These are phyloP conservation scores for Anastatica hierochuntica DNA, from an alignment of 345 rosid genomes.

Conservation along the genomic window DNA sequence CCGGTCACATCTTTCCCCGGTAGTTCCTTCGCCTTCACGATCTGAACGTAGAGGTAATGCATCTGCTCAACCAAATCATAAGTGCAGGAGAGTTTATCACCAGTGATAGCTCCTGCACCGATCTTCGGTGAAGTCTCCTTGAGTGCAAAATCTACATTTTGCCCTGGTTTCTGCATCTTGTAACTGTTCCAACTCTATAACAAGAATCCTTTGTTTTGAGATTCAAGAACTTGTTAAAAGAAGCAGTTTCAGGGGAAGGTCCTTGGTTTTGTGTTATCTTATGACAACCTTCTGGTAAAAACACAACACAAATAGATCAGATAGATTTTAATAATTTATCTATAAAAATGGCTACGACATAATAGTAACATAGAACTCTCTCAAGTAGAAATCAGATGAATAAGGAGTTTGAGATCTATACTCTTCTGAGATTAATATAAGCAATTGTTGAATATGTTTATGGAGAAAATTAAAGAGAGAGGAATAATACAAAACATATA, in stretches of 20 bases:
- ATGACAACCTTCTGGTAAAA: neutral
- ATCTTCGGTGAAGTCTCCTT: slow-evolving; percentile 95
- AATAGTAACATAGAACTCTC: slow-evolving; percentile 2
- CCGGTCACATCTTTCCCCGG: slow-evolving; percentile 78
- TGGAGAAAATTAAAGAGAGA: too few species aligned
- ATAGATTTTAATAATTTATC: slow-evolving; percentile 12
- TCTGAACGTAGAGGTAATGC: slow-evolving; percentile 90
- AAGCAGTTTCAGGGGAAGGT: slow-evolving; percentile 7
- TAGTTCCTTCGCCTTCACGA: slow-evolving; percentile 82
- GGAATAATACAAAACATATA: neutral
- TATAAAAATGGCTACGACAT: neutral
- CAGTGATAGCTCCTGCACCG: slow-evolving; percentile 57
- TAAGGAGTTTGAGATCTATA: slow-evolving; percentile 15
- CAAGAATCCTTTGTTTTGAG: too few species aligned
- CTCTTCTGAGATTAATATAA: slow-evolving; percentile 6
- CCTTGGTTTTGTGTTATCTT: too few species aligned
- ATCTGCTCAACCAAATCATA: slow-evolving; percentile 98
- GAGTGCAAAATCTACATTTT: slow-evolving; percentile 56
- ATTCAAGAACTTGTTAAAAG: slow-evolving; percentile 7
- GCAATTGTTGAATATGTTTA: neutral
- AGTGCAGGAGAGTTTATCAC: slow-evolving; percentile 76
- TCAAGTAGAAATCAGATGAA: neutral
- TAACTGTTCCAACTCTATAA: too few species aligned
- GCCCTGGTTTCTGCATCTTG: slow-evolving; percentile 80
- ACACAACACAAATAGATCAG: slow-evolving; percentile 3